Evolutionary conservation across 2,329 filamentous ascomycete species (phyloP), one percentile per base, ranked within the genome.

Genomic region (Gremmenia infestans): DNA sequence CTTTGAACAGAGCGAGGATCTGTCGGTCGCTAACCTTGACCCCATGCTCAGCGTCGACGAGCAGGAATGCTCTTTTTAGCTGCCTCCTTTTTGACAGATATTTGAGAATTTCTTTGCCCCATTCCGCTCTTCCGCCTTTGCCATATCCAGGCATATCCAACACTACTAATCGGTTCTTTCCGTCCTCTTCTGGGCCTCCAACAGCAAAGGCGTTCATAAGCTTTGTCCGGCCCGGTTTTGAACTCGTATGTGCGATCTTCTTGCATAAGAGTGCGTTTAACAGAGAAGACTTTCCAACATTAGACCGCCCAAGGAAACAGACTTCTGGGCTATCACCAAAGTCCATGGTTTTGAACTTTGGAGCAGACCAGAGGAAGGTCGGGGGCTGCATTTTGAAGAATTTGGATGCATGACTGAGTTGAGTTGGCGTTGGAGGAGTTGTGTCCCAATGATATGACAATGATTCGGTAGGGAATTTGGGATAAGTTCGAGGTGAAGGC

Each of bases 121-220:
- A 89, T 63, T 82, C 80, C 8, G 74, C 69, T 36, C 78, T 72
- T 65, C 81, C 83, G 1, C 79, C 84, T 55, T 81, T 78, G 4
- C 86, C 86, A 65, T 89, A 89, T 0, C 86, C 86, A 1, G 86
- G 87, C 80, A 87, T 87, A 68, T 90, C 86, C 19, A 89, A 74
- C 36, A 90, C 75, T 0, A 85, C 78, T 28, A 87, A 66, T 50
- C 67, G 63, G 19, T 66, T 65, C 37, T 60, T 61, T 5, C 59
- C 57, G 28, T 66, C 54, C 19, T 67, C 62, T 28, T 64, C 57
- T 19, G 51, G 53, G 71, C 76, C 48, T n/a, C 82, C 76, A 19
- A 87, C 75, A 2, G 79, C 80, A 67, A 85, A 88, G 0, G 82
- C 81, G 60, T 87, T 87, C 82, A 89, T 86, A 17, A 80, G 79